A percentile compares a stretch with the other conserved stretches of the same genome.
Evolutionary conservation across 1,139 yeast genomes (phyloP).

Genomic region (Suhomyces panamericanus): DNA sequence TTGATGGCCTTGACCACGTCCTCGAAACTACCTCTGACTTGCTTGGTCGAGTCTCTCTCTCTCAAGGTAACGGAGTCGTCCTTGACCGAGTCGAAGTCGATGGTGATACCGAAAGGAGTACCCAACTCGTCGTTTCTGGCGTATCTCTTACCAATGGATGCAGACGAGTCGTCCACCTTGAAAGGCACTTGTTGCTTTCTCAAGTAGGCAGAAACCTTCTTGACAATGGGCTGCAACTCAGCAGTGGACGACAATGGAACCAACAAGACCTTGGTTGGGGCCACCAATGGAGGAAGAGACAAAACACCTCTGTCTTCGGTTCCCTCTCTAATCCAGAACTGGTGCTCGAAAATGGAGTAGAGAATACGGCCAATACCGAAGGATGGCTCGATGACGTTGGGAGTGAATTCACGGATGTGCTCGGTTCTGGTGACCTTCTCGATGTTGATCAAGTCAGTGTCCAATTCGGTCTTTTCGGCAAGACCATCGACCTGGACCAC

Average conservation of each 20-base stretch:
- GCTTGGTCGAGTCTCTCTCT: conserved; percentile 96
- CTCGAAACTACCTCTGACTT: conserved; percentile 88
- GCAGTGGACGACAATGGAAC: conserved; percentile 91
- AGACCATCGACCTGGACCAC: conserved; percentile 61
- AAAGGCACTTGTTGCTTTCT: conserved; percentile 86
- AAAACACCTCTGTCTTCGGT: conserved; percentile 88
- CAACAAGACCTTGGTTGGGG: conserved; percentile 95
- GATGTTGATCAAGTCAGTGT: conserved; percentile 67
- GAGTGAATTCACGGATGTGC: conserved; percentile 93
- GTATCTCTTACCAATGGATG: conserved; percentile 97
- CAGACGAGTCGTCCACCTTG: conserved; percentile 96
- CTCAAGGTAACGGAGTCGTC: conserved; percentile 92
- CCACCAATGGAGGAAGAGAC: conserved; percentile 92
- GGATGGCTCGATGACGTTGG: conserved; percentile 98
- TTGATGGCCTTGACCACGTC: conserved; percentile 79
- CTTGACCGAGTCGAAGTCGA: conserved; percentile 90
- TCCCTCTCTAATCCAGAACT: conserved; percentile 93
- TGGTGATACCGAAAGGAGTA: conserved; percentile 97
- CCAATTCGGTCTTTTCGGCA: conserved; percentile 67
- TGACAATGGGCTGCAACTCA: conserved; percentile 74
- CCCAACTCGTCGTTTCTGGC: conserved; percentile 99
- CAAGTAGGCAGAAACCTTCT: conserved; percentile 65
- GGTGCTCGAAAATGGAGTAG: conserved; percentile 90
- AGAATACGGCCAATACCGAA: conserved; percentile 98
- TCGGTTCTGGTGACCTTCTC: conserved; percentile 79